A percentile compares a stretch with the other conserved stretches of the same genome.
Conservation (phyloP, 768 basidiomycete species). For the Grammothele lineata region DNA sequence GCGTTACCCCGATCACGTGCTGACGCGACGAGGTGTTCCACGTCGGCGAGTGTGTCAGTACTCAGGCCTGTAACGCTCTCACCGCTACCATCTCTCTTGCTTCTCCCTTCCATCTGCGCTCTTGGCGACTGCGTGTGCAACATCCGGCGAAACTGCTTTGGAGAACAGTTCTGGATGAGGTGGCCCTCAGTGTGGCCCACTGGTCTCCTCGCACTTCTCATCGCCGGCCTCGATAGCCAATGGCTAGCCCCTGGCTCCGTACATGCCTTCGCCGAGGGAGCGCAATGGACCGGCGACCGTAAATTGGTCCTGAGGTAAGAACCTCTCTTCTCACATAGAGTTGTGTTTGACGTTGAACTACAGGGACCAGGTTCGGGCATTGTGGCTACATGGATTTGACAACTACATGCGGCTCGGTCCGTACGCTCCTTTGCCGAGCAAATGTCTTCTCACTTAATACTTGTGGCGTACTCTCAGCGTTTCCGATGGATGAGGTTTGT, state of each 20-base stretch:
- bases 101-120: no score
- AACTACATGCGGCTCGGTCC: constrained; percentile 84
- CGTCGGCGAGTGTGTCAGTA: constrained; percentile 1
- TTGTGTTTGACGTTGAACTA: neutral
- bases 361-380: constrained; percentile 67
- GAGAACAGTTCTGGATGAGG: constrained; percentile 21
- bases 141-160: neutral
- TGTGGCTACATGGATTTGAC: constrained; percentile 90
- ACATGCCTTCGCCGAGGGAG: constrained; percentile 12
- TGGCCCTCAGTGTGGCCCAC: constrained; percentile 25
- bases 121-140: no score
- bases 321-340: neutral
- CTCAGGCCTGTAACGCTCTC: no score
- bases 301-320: constrained; percentile 25
- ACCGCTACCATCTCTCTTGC: no score
- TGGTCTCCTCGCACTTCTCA: constrained; percentile 23
- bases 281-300: constrained; percentile 22
- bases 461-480: constrained; percentile 43
- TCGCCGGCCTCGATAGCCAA: constrained; percentile 23
- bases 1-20: neutral
- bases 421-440: constrained; percentile 3
- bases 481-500: constrained; percentile 77
- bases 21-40: constrained; percentile 1
- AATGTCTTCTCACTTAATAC: no score
- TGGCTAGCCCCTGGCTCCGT: constrained; percentile 15